These are phyloP conservation scores for Phytopythium delawarense DNA, from an alignment of 352 stramenopile genomes.

Conservation along the genomic window DNA sequence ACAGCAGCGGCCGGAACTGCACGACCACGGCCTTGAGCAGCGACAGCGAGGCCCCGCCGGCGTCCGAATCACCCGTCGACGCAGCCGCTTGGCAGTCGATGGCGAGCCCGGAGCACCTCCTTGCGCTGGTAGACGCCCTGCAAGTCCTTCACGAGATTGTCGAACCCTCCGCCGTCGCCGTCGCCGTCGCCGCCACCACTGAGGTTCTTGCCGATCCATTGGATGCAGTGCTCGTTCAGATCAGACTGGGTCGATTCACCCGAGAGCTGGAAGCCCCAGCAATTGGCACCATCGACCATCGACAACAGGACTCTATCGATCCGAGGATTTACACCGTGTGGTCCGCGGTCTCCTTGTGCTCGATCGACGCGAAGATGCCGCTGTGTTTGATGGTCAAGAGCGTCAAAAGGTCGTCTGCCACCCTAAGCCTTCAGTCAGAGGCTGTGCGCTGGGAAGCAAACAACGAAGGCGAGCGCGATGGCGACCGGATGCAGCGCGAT, in stretches of 20 bases:
- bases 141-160: too few relatives aligned
- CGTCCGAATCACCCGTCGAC: slow-evolving; percentile 4
- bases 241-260: too few relatives aligned
- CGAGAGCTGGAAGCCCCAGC: too few relatives aligned
- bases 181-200: too few relatives aligned
- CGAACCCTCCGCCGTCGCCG: too few relatives aligned
- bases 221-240: too few relatives aligned
- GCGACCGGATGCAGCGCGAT: slow-evolving; percentile 60
- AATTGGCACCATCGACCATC: too few relatives aligned
- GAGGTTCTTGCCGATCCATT: too few relatives aligned
- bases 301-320: too few relatives aligned
- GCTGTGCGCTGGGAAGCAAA: slow-evolving; percentile 53
- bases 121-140: slow-evolving; percentile 33
- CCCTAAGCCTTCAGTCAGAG: background rate
- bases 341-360: slow-evolving; percentile 42
- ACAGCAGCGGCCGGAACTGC: slow-evolving; percentile 44
- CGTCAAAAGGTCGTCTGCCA: background rate
- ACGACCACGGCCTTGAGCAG: slow-evolving; percentile 21
- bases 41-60: background rate
- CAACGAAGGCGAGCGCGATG: slow-evolving; percentile 55
- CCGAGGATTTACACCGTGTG: slow-evolving; percentile 9
- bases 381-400: slow-evolving; percentile 9
- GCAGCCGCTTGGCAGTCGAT: slow-evolving; percentile 13
- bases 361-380: slow-evolving; percentile 55
- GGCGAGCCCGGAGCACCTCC: slow-evolving; percentile 28